A percentile compares a stretch with the other conserved stretches of the same genome.
These are phyloP conservation scores for Hortiboletus campestris DNA, from an alignment of 768 basidiomycete species.

Conservation along the genomic window DNA sequence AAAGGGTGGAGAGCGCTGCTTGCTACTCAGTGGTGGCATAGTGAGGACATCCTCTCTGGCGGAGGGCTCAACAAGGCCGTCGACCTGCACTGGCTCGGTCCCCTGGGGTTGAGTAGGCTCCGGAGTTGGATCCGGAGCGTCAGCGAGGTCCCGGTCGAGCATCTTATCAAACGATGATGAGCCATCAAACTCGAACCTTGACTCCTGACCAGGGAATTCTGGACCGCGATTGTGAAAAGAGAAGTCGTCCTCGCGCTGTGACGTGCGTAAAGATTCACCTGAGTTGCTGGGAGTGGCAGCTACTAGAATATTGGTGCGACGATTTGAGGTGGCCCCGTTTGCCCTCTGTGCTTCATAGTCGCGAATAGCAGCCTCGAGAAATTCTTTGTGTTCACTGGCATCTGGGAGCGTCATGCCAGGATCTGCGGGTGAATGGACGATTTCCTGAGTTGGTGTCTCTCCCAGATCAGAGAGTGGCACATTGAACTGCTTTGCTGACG, in stretches of 20 bases:
- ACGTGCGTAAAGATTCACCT: slow-evolving; percentile 24
- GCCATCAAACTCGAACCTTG: slow-evolving; percentile 37
- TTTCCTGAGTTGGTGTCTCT: slow-evolving; percentile 30
- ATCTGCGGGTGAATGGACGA: slow-evolving; percentile 32
- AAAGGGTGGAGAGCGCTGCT: slow-evolving; percentile 12
- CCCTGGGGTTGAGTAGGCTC: slow-evolving; percentile 14
- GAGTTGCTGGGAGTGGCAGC: slow-evolving; percentile 52
- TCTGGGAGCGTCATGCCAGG: slow-evolving; percentile 52
- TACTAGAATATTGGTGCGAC: slow-evolving; percentile 39
- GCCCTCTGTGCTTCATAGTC: slow-evolving; percentile 25
- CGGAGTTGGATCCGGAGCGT: slow-evolving; percentile 22
- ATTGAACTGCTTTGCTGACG: slow-evolving; percentile 48
- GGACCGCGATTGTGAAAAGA: slow-evolving; percentile 8
- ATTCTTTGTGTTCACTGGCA: slow-evolving; percentile 35
- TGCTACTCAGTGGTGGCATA: not conserved
- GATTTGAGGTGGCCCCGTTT: slow-evolving; percentile 6
- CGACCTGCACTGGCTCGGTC: slow-evolving; percentile 5
- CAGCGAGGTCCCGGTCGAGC: slow-evolving; percentile 34
- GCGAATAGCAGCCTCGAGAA: slow-evolving; percentile 23
- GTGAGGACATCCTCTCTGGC: not conserved
- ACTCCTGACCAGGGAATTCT: slow-evolving; percentile 21
- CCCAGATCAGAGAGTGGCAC: slow-evolving; percentile 59
- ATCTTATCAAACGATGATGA: slow-evolving; percentile 42
- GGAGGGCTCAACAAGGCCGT: slow-evolving; percentile 1
- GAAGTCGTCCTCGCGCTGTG: slow-evolving; percentile 16